Base-by-base conservation (phyloP, 2,329 filamentous ascomycete species). In the Arachnomyces sp. region DNA sequence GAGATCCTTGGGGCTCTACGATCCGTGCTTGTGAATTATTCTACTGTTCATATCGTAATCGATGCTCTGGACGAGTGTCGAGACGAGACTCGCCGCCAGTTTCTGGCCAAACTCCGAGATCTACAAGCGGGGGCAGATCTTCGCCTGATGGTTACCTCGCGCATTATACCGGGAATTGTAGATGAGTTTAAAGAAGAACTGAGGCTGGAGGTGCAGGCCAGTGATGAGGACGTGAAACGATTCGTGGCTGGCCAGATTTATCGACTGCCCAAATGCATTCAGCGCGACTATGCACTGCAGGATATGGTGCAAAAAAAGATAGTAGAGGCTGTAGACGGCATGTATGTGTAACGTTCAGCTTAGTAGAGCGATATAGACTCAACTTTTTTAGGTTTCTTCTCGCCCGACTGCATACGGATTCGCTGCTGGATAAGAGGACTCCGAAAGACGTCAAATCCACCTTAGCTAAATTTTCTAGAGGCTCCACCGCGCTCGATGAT, bases 361-460 rank as follows among this genome's bases (percentile, higher is more conserved):
- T 45, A 16, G 11, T 2, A 2, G 4, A 13, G 13, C 3, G 4
- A 2, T 5, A 14, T 18, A 13, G 15, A n/a, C n/a, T n/a, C 13
- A 16, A 21, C 25, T 37, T 15, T 45, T 3, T 31, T 25, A 57
- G 54, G 50, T 59, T 59, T 28, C 49, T 58, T 1, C 52, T 58
- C 11, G 52, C 52, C 5, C 43, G 42, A 14, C 46, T 58, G 16
- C 39, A 52, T 38, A 17, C 57, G 1, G 44, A 53, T 11, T 55
- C 49, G 1, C n/a, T 58, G 4, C 16, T 34, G 1, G 40, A 37
- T 0, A 51, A 43, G 34, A 43, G 15, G 7, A 41, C 51, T 11
- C 34, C 28, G 0, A 67, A 63, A 33, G 52, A 49, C 1, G 46
- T 74, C 4, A 44, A 46, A 21, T 38, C 15, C 1, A 53, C 59